Conservation (phyloP, 805 yeast species). For the Hanseniaspora valbyensis region DNA sequence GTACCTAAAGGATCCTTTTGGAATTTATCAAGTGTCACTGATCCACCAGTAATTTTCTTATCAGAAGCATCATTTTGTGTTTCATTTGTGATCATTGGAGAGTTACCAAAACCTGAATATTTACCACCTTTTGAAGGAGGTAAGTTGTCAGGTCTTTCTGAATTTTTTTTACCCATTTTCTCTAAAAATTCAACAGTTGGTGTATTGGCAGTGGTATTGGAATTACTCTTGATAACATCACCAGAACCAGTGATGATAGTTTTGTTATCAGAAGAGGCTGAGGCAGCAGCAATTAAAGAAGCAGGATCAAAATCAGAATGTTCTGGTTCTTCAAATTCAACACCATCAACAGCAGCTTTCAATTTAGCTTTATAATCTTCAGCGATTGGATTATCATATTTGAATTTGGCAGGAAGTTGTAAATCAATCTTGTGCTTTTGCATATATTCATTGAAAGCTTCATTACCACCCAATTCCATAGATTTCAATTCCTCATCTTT, state of each 20-base stretch:
- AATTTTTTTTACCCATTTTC: conserved; percentile 61
- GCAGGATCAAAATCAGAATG: conserved; percentile 35
- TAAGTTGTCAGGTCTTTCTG: conserved; percentile 57
- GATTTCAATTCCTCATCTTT: conserved; percentile 79
- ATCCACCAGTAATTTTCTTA: too few relatives aligned
- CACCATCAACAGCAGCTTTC: conserved; percentile 63
- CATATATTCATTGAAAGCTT: conserved; percentile 58
- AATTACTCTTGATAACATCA: conserved; percentile 11
- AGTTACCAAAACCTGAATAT: conserved; percentile 82
- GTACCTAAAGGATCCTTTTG: conserved; percentile 88
- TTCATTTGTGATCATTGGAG: conserved; percentile 35
- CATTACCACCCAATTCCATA: conserved; percentile 94
- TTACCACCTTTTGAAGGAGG: conserved; percentile 94
- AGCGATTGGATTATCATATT: conserved; percentile 86
- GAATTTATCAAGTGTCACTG: conserved; percentile 56
- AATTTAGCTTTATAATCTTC: conserved; percentile 82
- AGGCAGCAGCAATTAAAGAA: conserved; percentile 16
- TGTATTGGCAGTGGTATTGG: conserved; percentile 44
- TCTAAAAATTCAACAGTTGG: conserved; percentile 63
- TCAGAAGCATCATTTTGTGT: conserved; percentile 25
- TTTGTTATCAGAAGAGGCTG: conserved; percentile 12
- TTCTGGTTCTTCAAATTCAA: conserved; percentile 54
- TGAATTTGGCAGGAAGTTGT: conserved; percentile 51
- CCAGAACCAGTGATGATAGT: conserved; percentile 11
- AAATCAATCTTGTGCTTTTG: conserved; percentile 59